phyloP scores from a whole-genome alignment of 2,329 filamentous ascomycete genomes.

The Aureobasidium leucospermi region DNA sequence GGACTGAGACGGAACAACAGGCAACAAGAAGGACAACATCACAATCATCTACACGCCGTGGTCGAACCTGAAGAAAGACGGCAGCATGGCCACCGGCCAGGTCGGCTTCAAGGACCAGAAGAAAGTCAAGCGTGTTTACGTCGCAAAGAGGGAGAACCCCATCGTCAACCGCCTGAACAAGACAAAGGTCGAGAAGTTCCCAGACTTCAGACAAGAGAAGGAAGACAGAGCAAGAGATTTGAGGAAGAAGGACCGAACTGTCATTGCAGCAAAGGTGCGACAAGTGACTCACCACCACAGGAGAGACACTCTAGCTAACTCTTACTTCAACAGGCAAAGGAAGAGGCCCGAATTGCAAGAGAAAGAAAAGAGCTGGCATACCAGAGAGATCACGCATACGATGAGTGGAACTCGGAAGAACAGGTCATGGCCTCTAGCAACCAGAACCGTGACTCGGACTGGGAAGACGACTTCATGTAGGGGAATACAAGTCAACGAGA shows the following conservation, averaged over 20 bases:
- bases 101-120: conserved; percentile 89
- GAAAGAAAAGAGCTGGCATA: conserved; percentile 85
- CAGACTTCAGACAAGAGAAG: conserved; percentile 74
- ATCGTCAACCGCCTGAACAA: conserved; percentile 98
- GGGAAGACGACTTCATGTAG: conserved; percentile 86
- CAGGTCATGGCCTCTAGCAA: conserved; percentile 73
- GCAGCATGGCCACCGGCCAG: conserved; percentile 90
- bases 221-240: conserved; percentile 68
- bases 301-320: background rate
- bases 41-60: conserved; percentile 96
- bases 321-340: conserved; percentile 52
- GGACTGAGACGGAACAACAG: conserved; percentile 34
- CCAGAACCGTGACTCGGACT: conserved; percentile 69
- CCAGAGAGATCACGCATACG: conserved; percentile 97
- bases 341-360: conserved; percentile 64
- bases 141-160: conserved; percentile 73
- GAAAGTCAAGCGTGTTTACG: conserved; percentile 75
- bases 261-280: conserved; percentile 53
- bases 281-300: background rate
- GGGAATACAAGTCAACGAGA: too few species aligned
- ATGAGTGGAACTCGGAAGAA: conserved; percentile 81
- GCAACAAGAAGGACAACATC: conserved; percentile 98
- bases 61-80: conserved; percentile 92
- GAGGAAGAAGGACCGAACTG: conserved; percentile 62
- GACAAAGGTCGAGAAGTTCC: conserved; percentile 81